Percentiles rank a stretch among this genome's conserved stretches.
Evolutionary conservation across 768 basidiomycete species (phyloP).

Genomic region (Paxillus rubicundulus): DNA sequence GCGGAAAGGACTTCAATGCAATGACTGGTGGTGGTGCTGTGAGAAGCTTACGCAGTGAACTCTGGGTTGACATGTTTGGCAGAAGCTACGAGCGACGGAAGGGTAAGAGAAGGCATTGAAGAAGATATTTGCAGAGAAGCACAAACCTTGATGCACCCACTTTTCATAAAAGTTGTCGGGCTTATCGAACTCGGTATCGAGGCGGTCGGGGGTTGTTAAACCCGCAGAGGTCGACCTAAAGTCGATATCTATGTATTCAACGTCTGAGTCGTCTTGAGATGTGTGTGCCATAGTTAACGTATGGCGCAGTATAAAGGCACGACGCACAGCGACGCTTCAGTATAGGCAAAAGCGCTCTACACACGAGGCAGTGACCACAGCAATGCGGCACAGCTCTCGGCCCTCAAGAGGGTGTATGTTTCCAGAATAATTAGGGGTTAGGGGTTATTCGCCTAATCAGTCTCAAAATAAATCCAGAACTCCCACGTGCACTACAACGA

Average conservation of each 20-base stretch:
- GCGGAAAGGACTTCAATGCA: neutral
- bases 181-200: neutral
- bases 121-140: neutral
- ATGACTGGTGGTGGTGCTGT: neutral
- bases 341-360: too few species aligned
- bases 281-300: conserved; percentile 10
- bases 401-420: too few species aligned
- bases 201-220: neutral
- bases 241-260: conserved; percentile 23
- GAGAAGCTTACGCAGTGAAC: conserved; percentile 42
- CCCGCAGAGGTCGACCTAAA: conserved; percentile 2
- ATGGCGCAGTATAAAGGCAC: neutral
- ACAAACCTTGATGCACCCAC: conserved; percentile 53
- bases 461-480: too few species aligned
- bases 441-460: too few species aligned
- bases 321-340: too few species aligned
- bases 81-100: conserved; percentile 40
- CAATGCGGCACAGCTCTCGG: too few species aligned
- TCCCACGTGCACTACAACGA: too few species aligned
- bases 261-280: conserved; percentile 19
- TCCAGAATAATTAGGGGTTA: too few species aligned
- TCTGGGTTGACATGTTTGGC: conserved; percentile 46
- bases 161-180: conserved; percentile 43
- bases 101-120: neutral
- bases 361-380: too few species aligned